Percentiles rank a stretch among this genome's conserved stretches.
These are phyloP conservation scores for Neurospora discreta DNA, from an alignment of 495 filamentous ascomycete species.

Conservation along the genomic window DNA sequence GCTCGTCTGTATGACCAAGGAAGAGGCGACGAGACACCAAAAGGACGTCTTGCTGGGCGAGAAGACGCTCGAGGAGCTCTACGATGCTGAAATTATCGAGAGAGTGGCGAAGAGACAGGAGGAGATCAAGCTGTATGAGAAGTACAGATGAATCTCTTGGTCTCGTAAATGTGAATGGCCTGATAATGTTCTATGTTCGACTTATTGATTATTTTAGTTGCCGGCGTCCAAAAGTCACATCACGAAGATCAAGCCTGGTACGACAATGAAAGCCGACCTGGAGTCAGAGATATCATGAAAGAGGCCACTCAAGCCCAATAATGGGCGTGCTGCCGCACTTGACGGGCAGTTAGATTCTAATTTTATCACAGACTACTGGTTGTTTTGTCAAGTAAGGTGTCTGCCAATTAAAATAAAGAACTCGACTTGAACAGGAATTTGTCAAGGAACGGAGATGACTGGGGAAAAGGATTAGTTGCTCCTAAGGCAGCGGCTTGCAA, in stretches of 20 bases:
- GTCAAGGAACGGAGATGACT: background rate
- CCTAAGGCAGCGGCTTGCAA: background rate
- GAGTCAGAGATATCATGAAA: background rate
- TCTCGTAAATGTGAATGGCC: background rate
- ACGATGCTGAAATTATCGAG: slow-evolving; percentile 51
- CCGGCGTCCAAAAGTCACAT: background rate
- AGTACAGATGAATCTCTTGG: slow-evolving; percentile 9
- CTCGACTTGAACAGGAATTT: background rate
- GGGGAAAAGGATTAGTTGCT: background rate
- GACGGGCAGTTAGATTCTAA: background rate
- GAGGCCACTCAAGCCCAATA: background rate
- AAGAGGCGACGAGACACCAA: slow-evolving; percentile 75
- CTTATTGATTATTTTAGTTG: background rate
- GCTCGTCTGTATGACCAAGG: slow-evolving; percentile 92
- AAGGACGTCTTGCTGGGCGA: slow-evolving; percentile 62
- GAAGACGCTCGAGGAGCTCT: slow-evolving; percentile 60
- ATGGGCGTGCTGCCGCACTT: background rate
- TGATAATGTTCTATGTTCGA: background rate
- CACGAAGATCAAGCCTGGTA: background rate
- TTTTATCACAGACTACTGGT: too few relatives aligned
- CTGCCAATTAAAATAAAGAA: background rate
- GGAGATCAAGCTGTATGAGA: slow-evolving; percentile 40
- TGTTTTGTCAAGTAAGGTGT: background rate
- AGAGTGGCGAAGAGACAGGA: slow-evolving; percentile 49
- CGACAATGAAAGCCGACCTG: background rate